Conservation (phyloP, 345 rosid species). For the Gossypium mustelinum region DNA sequence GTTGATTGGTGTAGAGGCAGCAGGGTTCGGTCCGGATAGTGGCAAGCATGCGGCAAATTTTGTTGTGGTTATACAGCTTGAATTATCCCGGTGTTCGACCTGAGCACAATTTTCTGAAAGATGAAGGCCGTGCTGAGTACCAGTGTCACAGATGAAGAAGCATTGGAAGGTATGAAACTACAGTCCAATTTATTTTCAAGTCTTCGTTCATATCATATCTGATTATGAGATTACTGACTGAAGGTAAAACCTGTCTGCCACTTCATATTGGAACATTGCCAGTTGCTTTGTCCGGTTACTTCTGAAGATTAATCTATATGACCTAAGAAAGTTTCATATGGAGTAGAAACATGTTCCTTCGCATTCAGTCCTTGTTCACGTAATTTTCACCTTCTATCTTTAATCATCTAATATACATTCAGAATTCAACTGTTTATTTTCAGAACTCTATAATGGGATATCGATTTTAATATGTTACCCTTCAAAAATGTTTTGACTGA, state of each 20-base stretch:
- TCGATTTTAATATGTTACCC: background rate
- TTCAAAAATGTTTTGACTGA: background rate
- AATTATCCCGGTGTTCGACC: slow-evolving; percentile 99
- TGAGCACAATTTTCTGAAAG: slow-evolving; percentile 92
- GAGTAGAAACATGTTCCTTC: background rate
- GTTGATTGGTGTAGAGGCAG: slow-evolving; percentile 94
- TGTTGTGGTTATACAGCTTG: slow-evolving; percentile 42
- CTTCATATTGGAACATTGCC: background rate
- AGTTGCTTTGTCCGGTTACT: background rate
- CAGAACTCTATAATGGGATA: background rate
- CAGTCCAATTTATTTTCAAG: background rate
- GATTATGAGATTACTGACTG: background rate
- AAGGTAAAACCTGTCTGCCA: background rate
- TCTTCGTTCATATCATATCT: background rate
- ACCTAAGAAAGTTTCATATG: background rate
- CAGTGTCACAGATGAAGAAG: slow-evolving; percentile 81
- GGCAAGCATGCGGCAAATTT: slow-evolving; percentile 65
- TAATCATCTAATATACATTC: background rate
- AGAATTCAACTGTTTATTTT: background rate
- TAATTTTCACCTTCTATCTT: background rate
- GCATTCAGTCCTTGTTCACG: background rate
- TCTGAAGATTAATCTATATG: background rate
- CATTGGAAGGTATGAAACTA: slow-evolving; percentile 60
- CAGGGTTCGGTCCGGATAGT: slow-evolving; percentile 81
- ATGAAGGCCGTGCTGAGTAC: slow-evolving; percentile 83